Evolutionary conservation across 306 rosid species (phyloP).

Genomic region (Quercus cerris): DNA sequence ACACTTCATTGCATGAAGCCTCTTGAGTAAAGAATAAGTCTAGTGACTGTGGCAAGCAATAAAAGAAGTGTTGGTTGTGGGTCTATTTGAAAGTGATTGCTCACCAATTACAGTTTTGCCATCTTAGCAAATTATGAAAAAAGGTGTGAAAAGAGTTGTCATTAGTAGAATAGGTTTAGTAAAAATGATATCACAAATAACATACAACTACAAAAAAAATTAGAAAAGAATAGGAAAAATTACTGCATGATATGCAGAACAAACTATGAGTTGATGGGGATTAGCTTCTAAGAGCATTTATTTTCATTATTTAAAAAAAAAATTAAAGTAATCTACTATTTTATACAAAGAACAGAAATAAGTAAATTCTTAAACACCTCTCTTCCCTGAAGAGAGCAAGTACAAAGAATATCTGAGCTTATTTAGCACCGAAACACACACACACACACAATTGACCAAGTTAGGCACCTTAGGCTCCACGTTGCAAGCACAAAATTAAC

Average conservation of each 20-base stretch:
- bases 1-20: too few relatives aligned
- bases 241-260: not conserved
- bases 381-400: not conserved
- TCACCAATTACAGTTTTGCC: too few relatives aligned
- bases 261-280: not conserved
- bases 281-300: not conserved
- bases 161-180: too few relatives aligned
- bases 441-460: not conserved
- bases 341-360: not conserved
- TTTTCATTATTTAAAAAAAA: not conserved
- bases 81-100: too few relatives aligned
- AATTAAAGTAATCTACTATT: not conserved
- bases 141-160: too few relatives aligned
- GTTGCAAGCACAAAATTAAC: conserved; percentile 54
- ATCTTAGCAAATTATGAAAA: not conserved
- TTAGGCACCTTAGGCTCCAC: conserved; percentile 81
- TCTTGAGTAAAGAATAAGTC: too few relatives aligned
- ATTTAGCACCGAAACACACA: not conserved
- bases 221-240: too few relatives aligned
- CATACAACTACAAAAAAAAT: too few relatives aligned
- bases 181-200: too few relatives aligned
- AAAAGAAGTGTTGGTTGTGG: too few relatives aligned
- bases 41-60: too few relatives aligned
- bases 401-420: not conserved
- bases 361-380: not conserved